Evolutionary conservation across 306 rosid genomes (phyloP), one percentile per base, ranked within the genome.

Genomic region (Cicer cuneatum): DNA sequence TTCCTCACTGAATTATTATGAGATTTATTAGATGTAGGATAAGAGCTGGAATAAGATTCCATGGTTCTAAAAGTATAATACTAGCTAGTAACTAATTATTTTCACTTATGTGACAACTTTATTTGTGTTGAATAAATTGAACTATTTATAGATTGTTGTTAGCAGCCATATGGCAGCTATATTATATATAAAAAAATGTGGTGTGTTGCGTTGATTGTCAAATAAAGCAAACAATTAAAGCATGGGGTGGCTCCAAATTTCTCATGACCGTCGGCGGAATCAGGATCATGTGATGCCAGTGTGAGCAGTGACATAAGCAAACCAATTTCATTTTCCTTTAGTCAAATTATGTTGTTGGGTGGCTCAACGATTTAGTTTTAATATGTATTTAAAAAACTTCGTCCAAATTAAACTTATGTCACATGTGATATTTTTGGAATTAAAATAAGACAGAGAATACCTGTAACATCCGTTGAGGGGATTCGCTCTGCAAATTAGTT

Each of bases 11-110:
- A 13, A 60, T 75, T 53, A 40, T 2, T 35, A 7, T 59, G 66
- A 16, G 85, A 24, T 5, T 61, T 71, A n/a, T 61, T 71, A n/a
- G 90, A 80, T 2, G 77, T 65, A n/a, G 86, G 51, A 54, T 76
- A 68, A 37, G 79, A 76, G n/a, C 53, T 29, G 1, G 86, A 79
- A 57, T 78, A 75, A 46, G 83, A 81, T 82, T 86, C 90, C 90
- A 83, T 86, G 11, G 35, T 71, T 7, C 68, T 13, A 6, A n/a
- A 46, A 29, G 35, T 29, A 29, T 29, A 4, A 29, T 4, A 29
- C 35, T 29, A 29, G 35, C 35, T 29, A 29, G 5, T 29, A 29
- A 29, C 35, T 29, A 29, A 29, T 29, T 29, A 29, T 29, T 29
- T 29, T 29, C 35, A 29, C 35, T 29, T 29, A 29, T 29, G 35